Percentiles rank a stretch among this genome's conserved stretches.
Conservation (phyloP, 225 moss, liverwort and hornwort genomes). For the Straminergon stramineum region DNA sequence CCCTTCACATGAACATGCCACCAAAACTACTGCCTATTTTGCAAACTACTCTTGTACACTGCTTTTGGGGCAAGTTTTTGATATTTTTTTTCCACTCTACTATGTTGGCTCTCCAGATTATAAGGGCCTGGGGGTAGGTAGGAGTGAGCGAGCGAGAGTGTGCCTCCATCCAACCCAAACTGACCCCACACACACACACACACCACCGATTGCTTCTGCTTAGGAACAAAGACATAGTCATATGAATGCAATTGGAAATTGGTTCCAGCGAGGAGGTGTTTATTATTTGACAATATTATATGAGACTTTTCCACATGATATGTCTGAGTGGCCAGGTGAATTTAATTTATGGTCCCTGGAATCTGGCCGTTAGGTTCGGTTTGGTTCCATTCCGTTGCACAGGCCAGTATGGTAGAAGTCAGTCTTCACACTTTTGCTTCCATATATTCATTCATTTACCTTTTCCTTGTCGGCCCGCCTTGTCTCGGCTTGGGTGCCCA, state of each 20-base stretch:
- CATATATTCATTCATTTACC: background rate
- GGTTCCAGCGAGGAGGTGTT: background rate
- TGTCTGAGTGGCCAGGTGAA: background rate
- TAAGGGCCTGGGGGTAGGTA: too few relatives aligned
- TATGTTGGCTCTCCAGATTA: background rate
- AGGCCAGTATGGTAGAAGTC: too few relatives aligned
- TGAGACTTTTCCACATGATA: background rate
- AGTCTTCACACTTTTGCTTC: background rate
- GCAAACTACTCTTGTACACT: background rate
- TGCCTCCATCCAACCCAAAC: too few relatives aligned
- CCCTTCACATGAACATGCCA: background rate
- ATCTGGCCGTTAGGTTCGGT: background rate
- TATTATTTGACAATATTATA: background rate
- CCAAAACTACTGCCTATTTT: background rate
- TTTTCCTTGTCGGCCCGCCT: background rate
- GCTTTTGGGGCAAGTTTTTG: background rate
- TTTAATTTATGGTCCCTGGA: background rate
- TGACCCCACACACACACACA: too few relatives aligned
- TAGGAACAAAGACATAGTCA: conserved; percentile 2
- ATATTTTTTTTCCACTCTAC: background rate
- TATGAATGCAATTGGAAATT: background rate
- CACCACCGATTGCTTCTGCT: background rate
- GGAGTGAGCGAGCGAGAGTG: too few relatives aligned
- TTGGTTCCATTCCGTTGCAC: too few relatives aligned
- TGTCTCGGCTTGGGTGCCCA: background rate